Evolutionary conservation across 768 basidiomycete genomes (phyloP).

Genomic region (Tulasnella sp.): DNA sequence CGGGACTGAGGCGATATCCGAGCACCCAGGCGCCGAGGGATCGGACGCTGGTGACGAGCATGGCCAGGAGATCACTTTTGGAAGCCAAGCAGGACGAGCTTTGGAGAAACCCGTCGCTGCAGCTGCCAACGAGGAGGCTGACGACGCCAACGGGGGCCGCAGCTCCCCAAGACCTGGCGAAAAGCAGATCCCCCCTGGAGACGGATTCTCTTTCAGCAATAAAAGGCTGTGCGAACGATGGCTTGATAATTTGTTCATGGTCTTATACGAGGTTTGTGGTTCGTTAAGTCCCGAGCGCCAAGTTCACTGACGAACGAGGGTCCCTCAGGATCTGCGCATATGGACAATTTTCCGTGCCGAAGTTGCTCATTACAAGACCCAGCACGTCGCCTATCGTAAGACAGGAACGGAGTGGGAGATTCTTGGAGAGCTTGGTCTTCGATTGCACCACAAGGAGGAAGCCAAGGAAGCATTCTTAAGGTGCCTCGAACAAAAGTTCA

Average conservation of each 20-base stretch:
- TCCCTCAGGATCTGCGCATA: constrained; percentile 77
- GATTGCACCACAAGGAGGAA: constrained; percentile 97
- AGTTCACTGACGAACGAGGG: background rate
- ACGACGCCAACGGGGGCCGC: constrained; percentile 33
- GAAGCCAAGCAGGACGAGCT: constrained; percentile 2
- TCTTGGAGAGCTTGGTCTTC: constrained; percentile 84
- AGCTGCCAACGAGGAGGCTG: constrained; percentile 35
- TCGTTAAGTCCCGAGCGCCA: background rate
- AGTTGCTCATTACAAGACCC: constrained; percentile 97
- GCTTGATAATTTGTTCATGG: constrained; percentile 98
- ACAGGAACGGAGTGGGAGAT: constrained; percentile 98
- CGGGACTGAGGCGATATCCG: constrained; percentile 16
- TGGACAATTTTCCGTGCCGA: constrained; percentile 99
- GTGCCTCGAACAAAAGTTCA: constrained; percentile 84
- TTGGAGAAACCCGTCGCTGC: constrained; percentile 44
- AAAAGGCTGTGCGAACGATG: constrained; percentile 96
- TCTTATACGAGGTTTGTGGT: constrained; percentile 78
- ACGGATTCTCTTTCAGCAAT: constrained; percentile 87
- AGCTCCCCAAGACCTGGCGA: constrained; percentile 31
- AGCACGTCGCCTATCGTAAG: constrained; percentile 96
- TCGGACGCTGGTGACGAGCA: constrained; percentile 32
- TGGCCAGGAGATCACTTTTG: constrained; percentile 20
- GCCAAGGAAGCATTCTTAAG: constrained; percentile 97
- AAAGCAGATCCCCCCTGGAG: constrained; percentile 37
- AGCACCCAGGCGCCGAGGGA: constrained; percentile 27